These are phyloP conservation scores for Petunia hybrid DNA, from an alignment of 305 asterid species.

Conservation along the genomic window DNA sequence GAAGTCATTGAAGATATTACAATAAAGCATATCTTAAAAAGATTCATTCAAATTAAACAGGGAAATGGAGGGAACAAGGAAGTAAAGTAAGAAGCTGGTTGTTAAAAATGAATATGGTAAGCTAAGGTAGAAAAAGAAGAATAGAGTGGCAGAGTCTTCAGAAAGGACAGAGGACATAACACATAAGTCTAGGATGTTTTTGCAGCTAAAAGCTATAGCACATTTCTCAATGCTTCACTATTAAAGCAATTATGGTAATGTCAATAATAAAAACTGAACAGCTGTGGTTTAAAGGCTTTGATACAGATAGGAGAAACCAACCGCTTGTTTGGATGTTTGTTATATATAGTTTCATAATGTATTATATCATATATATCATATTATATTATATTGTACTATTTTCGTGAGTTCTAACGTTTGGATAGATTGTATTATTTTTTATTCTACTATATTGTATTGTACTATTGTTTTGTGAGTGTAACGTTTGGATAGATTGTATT, in stretches of 20 bases:
- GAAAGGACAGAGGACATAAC: slow-evolving; percentile 42
- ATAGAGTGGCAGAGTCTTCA: slow-evolving; percentile 45
- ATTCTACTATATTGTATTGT: no score
- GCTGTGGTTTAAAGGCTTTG: slow-evolving; percentile 29
- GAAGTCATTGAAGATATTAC: neutral
- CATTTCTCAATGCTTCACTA: slow-evolving; percentile 52
- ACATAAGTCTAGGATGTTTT: slow-evolving; percentile 43
- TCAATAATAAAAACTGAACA: slow-evolving; percentile 54
- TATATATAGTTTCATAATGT: no score
- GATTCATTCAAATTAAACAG: slow-evolving; percentile 21
- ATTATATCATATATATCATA: neutral
- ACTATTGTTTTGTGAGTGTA: no score
- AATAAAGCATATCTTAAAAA: neutral
- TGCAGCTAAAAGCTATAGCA: slow-evolving; percentile 57
- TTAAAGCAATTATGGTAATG: slow-evolving; percentile 54
- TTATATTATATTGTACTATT: neutral
- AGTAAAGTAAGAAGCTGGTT: slow-evolving; percentile 35
- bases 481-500: no score
- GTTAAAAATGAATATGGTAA: slow-evolving; percentile 60
- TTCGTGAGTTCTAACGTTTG: no score
- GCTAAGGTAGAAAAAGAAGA: slow-evolving; percentile 60
- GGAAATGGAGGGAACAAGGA: slow-evolving; percentile 42
- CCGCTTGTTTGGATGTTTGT: no score
- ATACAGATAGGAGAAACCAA: neutral
- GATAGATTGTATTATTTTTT: no score